A percentile compares a stretch with the other conserved stretches of the same genome.
Conservation (phyloP, 2,329 filamentous ascomycete genomes). For the Stemphylium beticola region DNA sequence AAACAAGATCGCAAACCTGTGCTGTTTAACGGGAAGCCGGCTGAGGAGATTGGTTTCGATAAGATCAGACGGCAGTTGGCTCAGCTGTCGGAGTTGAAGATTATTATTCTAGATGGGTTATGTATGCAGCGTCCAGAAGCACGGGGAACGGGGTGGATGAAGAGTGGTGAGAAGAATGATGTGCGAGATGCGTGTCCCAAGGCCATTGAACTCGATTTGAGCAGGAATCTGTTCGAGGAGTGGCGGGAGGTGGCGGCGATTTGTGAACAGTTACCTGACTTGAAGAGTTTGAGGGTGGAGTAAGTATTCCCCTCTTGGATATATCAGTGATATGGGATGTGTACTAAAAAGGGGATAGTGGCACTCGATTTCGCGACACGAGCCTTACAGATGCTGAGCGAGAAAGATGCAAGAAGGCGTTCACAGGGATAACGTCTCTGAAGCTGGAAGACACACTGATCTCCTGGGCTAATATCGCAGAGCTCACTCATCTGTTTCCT, state of each 20-base stretch:
- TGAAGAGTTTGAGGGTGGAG: constrained; percentile 75
- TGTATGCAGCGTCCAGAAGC: constrained; percentile 59
- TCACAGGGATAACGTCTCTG: constrained; percentile 52
- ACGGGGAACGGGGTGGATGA: constrained; percentile 27
- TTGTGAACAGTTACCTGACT: constrained; percentile 69
- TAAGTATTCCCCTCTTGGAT: constrained; percentile 51
- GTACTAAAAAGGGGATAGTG: constrained; percentile 56
- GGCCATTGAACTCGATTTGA: constrained; percentile 78
- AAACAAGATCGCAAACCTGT: constrained; percentile 58
- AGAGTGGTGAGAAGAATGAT: constrained; percentile 44
- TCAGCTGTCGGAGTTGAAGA: constrained; percentile 75
- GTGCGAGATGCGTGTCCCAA: constrained; percentile 65
- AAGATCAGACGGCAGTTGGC: constrained; percentile 85
- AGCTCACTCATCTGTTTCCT: constrained; percentile 60
- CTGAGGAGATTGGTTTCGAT: constrained; percentile 93
- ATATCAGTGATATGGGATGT: constrained; percentile 1
- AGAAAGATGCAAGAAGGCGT: constrained; percentile 32
- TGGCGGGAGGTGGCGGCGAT: constrained; percentile 73
- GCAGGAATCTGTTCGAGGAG: constrained; percentile 77
- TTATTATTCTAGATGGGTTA: constrained; percentile 82
- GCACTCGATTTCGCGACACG: constrained; percentile 69
- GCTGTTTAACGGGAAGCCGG: constrained; percentile 78
- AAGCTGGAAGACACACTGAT: constrained; percentile 58
- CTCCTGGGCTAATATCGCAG: constrained; percentile 46
- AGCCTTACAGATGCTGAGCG: constrained; percentile 31